phyloP scores from a whole-genome alignment of 75 land plant genomes.

The Azolla pinnata region DNA sequence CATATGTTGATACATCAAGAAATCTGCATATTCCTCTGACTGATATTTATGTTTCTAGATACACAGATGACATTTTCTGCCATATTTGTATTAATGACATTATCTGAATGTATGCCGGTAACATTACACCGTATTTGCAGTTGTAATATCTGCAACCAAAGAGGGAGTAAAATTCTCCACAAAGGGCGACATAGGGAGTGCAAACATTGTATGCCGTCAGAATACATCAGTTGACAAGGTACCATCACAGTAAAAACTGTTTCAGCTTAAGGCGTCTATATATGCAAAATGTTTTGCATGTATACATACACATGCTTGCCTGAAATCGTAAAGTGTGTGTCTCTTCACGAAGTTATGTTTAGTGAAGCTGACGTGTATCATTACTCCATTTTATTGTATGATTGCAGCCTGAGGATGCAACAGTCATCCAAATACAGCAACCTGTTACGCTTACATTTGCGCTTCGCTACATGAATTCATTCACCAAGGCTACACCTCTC shows the following conservation, averaged over 20 bases:
- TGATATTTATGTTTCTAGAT: no score
- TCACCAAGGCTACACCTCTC: conserved; percentile 87
- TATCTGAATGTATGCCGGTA: no score
- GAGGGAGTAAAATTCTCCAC: conserved; percentile 98
- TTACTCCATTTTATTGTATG: neutral
- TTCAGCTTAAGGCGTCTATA: no score
- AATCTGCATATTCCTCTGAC: no score
- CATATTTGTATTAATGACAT: no score
- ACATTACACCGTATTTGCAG: no score
- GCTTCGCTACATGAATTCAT: conserved; percentile 86
- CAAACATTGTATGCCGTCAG: conserved; percentile 86
- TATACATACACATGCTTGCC: no score
- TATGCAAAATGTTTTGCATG: neutral
- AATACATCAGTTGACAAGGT: conserved; percentile 93
- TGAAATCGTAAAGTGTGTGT: no score
- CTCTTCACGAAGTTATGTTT: no score
- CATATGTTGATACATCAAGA: no score
- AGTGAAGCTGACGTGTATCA: neutral
- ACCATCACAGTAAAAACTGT: neutral
- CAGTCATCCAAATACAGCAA: conserved; percentile 81
- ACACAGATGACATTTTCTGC: no score
- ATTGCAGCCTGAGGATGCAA: conserved; percentile 83
- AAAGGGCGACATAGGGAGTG: conserved; percentile 87
- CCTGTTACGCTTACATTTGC: conserved; percentile 97
- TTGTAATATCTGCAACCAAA: conserved; percentile 90